Evolutionary conservation across 2,329 filamentous ascomycete species (phyloP).

Genomic region (Aspergillus sp.): DNA sequence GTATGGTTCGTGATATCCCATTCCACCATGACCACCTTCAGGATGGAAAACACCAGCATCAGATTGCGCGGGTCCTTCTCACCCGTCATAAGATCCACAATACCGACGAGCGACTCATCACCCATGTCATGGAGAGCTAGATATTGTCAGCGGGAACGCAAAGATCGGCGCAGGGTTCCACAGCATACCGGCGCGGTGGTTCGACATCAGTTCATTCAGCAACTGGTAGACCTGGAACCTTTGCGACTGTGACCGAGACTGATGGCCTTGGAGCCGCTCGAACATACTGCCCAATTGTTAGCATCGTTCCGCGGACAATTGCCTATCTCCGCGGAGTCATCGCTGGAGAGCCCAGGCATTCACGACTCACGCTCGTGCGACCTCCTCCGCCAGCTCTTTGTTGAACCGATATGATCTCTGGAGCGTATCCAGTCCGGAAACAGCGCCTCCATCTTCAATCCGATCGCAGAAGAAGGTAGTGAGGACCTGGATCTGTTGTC

Average conservation of each 20-base stretch:
- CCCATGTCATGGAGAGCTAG: conserved; percentile 56
- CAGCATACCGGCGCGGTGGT: conserved; percentile 54
- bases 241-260: conserved; percentile 63
- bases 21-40: conserved; percentile 66
- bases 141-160: conserved; percentile 7
- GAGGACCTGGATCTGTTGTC: conserved; percentile 62
- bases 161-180: neutral
- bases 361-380: conserved; percentile 51
- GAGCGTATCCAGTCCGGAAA: conserved; percentile 58
- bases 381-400: conserved; percentile 53
- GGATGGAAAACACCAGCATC: conserved; percentile 68
- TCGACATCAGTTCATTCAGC: conserved; percentile 61
- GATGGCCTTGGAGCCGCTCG: conserved; percentile 55
- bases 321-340: neutral
- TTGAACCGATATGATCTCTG: conserved; percentile 62
- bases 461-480: conserved; percentile 65
- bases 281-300: conserved; percentile 42
- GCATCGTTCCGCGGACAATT: conserved; percentile 7
- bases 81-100: conserved; percentile 64
- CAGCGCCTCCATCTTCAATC: conserved; percentile 61
- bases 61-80: conserved; percentile 69
- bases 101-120: conserved; percentile 59
- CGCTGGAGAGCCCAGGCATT: neutral
- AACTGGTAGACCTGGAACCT: conserved; percentile 63
- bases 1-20: conserved; percentile 63